Evolutionary conservation across 1,284 basidiomycete genomes (phyloP).

Genomic region (Rugiboletus extremiorientalis): DNA sequence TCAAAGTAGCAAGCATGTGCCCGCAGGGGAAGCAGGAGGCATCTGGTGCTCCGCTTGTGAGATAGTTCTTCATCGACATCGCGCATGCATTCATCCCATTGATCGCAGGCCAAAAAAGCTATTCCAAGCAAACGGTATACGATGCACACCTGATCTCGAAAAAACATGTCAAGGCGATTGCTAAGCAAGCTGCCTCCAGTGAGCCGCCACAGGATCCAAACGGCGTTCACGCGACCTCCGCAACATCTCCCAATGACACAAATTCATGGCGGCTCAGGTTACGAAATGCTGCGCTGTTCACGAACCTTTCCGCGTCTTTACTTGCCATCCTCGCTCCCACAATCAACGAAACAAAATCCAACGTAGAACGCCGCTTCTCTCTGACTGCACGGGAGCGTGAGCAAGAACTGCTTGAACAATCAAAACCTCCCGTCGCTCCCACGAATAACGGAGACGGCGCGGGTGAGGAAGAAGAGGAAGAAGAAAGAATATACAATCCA

Average conservation of each 20-base stretch:
- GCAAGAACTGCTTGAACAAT: conserved; percentile 86
- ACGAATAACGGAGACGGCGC: conserved; percentile 45
- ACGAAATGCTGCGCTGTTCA: conserved; percentile 70
- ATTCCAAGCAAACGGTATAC: conserved; percentile 97
- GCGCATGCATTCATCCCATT: conserved; percentile 8
- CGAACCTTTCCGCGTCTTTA: conserved; percentile 69
- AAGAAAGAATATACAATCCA: conserved; percentile 96
- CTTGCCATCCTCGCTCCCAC: conserved; percentile 64
- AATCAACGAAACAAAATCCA: conserved; percentile 88
- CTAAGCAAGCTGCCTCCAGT: conserved; percentile 63
- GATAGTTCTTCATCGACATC: conserved; percentile 35
- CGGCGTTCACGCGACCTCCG: conserved; percentile 41
- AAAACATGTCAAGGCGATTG: conserved; percentile 90
- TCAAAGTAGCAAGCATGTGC: conserved; percentile 37
- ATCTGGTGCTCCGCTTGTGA: conserved; percentile 97
- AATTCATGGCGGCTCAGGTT: conserved; percentile 57
- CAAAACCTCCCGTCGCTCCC: conserved; percentile 65
- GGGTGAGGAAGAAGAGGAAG: conserved; percentile 88
- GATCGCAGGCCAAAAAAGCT: conserved; percentile 80
- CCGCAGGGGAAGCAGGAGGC: conserved; percentile 50
- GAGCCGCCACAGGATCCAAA: conserved; percentile 61
- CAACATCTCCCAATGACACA: conserved; percentile 30
- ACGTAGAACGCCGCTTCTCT: conserved; percentile 95
- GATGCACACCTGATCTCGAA: conserved; percentile 94
- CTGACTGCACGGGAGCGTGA: conserved; percentile 96